These are phyloP conservation scores for Adansonia rubrostipa DNA, from an alignment of 441 rosid species.

Conservation along the genomic window DNA sequence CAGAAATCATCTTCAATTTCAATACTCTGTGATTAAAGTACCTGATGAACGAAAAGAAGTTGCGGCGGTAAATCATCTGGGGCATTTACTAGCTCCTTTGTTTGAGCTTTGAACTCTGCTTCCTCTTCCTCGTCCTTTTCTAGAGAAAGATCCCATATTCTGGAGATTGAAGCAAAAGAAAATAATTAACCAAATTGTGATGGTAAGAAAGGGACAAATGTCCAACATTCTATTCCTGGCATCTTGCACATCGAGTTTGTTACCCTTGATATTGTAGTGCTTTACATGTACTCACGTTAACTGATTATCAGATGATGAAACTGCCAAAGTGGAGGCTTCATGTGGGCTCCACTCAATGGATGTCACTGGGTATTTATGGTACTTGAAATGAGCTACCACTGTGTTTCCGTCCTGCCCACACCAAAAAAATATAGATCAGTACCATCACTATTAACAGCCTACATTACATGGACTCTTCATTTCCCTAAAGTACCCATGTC, in stretches of 20 bases:
- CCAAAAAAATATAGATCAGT: conserved; percentile 6
- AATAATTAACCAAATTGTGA: neutral
- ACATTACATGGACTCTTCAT: no score
- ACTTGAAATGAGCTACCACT: conserved; percentile 82
- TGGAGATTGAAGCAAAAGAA: conserved; percentile 31
- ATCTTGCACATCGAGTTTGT: neutral
- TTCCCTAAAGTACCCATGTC: no score
- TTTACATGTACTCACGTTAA: conserved; percentile 61
- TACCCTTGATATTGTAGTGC: neutral
- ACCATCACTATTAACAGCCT: neutral
- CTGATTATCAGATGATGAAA: conserved; percentile 86
- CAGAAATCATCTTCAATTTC: neutral
- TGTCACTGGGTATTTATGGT: conserved; percentile 86
- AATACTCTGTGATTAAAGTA: conserved; percentile 24
- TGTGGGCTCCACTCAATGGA: conserved; percentile 96
- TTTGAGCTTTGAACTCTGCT: conserved; percentile 83
- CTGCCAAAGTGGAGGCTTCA: conserved; percentile 86
- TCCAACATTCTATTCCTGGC: neutral
- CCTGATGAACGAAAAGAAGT: conserved; percentile 96
- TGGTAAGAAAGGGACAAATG: neutral
- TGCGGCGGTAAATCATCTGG: conserved; percentile 91
- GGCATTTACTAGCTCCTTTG: conserved; percentile 79
- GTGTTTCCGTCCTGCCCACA: conserved; percentile 69
- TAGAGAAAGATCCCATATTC: conserved; percentile 95
- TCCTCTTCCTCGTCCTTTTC: conserved; percentile 97